These are phyloP conservation scores for Pseudozyma sp. DNA, from an alignment of 1,284 basidiomycete genomes.

Conservation along the genomic window DNA sequence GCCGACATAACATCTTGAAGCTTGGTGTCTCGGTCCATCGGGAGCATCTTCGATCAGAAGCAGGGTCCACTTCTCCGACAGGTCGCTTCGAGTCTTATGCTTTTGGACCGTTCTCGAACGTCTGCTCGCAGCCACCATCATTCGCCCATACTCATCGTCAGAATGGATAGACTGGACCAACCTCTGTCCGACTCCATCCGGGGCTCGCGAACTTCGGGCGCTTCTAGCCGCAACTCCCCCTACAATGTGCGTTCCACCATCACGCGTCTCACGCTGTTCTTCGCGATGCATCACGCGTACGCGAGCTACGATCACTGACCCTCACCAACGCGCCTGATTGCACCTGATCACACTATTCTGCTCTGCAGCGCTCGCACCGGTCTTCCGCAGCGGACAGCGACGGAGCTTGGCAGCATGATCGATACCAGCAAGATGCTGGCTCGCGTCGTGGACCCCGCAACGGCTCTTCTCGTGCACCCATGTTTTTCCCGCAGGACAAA, in stretches of 20 bases:
- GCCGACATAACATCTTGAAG: too few relatives aligned
- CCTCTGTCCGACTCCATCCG: conserved; percentile 14
- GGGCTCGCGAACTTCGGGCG: conserved; percentile 18
- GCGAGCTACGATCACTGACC: not conserved
- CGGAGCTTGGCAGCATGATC: conserved; percentile 45
- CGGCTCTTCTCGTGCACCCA: conserved; percentile 18
- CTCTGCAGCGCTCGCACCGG: conserved; percentile 19
- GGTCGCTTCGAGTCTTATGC: too few relatives aligned
- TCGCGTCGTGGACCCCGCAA: conserved; percentile 18
- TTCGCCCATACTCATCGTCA: not conserved
- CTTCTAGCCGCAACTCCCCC: conserved; percentile 34
- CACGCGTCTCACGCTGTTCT: not conserved
- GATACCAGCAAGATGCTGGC: conserved; percentile 9
- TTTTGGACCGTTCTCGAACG: too few relatives aligned
- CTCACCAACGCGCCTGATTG: not conserved
- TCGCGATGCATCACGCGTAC: too few relatives aligned
- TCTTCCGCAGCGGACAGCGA: conserved; percentile 17
- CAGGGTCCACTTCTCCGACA: too few relatives aligned
- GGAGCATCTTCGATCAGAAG: too few relatives aligned
- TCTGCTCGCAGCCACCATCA: too few relatives aligned
- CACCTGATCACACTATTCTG: not conserved
- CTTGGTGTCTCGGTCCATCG: too few relatives aligned
- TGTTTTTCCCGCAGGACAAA: conserved; percentile 40
- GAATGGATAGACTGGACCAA: conserved; percentile 40
- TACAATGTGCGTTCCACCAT: conserved; percentile 27